phyloP scores from a whole-genome alignment of 768 basidiomycete species.

The Russula abietina region DNA sequence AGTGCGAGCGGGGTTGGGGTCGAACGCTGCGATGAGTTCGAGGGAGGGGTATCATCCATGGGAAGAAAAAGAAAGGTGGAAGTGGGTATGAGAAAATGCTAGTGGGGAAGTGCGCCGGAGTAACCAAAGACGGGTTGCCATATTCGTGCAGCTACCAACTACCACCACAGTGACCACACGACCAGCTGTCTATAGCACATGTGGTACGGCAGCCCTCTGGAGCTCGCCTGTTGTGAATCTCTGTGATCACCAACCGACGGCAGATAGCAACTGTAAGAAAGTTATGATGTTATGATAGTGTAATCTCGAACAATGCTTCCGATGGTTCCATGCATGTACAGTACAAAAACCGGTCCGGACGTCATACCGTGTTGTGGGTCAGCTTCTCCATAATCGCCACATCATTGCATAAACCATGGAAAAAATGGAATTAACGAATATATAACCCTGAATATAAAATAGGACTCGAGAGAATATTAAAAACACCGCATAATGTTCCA shows the following conservation, averaged over 20 bases:
- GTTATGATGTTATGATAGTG: not conserved
- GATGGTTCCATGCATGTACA: not conserved
- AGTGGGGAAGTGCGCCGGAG: not conserved
- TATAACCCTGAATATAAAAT: not conserved
- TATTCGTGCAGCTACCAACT: constrained; percentile 10
- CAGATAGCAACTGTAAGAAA: no score
- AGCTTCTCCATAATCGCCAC: no score
- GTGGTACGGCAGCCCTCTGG: not conserved
- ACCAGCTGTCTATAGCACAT: not conserved
- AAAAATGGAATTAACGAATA: no score
- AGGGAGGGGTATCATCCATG: constrained; percentile 1
- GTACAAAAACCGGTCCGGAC: not conserved
- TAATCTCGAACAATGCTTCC: not conserved
- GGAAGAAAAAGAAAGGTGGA: not conserved
- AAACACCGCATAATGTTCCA: no score
- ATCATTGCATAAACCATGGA: no score
- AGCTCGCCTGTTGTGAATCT: not conserved
- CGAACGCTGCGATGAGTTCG: not conserved
- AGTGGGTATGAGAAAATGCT: not conserved
- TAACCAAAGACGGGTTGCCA: not conserved
- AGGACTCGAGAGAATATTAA: not conserved
- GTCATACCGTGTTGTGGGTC: not conserved
- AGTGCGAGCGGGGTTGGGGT: not conserved
- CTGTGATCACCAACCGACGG: not conserved
- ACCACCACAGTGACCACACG: not conserved